Conservation (phyloP, 2,329 filamentous ascomycete genomes). For the Penicillium frequentans region DNA sequence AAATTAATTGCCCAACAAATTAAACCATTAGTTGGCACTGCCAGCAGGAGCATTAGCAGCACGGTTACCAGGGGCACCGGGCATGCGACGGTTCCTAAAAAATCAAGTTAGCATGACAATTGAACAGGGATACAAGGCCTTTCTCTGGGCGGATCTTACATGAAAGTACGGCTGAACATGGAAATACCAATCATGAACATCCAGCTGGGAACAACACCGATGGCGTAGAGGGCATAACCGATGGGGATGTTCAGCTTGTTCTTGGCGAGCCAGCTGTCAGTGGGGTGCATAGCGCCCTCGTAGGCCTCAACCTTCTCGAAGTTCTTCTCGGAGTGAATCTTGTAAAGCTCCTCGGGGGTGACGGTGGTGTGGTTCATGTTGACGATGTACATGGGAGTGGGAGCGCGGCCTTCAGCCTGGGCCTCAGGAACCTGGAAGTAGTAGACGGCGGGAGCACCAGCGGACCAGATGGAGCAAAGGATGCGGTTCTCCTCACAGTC, state of each 20-base stretch:
- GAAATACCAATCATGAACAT: constrained; percentile 64
- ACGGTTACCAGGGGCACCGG: constrained; percentile 7
- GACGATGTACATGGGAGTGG: constrained; percentile 55
- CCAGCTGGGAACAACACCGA: constrained; percentile 63
- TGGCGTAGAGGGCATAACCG: constrained; percentile 57
- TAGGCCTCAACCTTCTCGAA: constrained; percentile 55
- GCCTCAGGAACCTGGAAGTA: constrained; percentile 58
- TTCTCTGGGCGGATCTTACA: constrained; percentile 47
- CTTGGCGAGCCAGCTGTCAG: constrained; percentile 58
- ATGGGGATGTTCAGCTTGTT: constrained; percentile 54
- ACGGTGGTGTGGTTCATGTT: constrained; percentile 59
- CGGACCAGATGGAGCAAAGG: constrained; percentile 62
- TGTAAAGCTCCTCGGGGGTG: constrained; percentile 57
- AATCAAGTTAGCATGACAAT: constrained; percentile 4
- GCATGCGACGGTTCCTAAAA: constrained; percentile 28
- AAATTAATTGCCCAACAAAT: constrained; percentile 31
- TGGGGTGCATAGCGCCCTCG: constrained; percentile 61
- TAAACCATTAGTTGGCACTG: constrained; percentile 21
- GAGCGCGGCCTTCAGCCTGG: constrained; percentile 48
- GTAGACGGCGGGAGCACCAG: constrained; percentile 57
- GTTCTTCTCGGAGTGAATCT: constrained; percentile 57
- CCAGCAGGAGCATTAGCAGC: constrained; percentile 10
- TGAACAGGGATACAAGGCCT: neutral
- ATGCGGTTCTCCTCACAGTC: constrained; percentile 61
- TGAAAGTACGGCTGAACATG: constrained; percentile 60